Evolutionary conservation across 164 flowering plant genomes (phyloP).

Genomic region (Vitis rotundifolia): DNA sequence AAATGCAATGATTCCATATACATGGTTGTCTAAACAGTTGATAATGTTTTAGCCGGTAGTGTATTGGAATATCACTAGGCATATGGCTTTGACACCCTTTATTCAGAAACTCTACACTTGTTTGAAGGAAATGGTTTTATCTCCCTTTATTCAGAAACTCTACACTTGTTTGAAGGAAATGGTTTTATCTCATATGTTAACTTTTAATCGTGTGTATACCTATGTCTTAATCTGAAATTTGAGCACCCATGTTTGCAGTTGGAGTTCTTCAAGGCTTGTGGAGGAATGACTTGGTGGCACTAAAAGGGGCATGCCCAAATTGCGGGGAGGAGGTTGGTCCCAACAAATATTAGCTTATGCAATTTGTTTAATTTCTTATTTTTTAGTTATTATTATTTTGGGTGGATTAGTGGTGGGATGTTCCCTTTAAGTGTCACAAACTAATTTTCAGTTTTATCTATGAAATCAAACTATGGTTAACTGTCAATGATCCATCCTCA

Average conservation of each 20-base stretch:
- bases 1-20: too few species aligned
- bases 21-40: too few species aligned
- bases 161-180: background rate
- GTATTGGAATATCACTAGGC: background rate
- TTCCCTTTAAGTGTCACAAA: background rate
- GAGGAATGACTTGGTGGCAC: conserved; percentile 90
- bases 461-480: background rate
- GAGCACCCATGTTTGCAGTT: conserved; percentile 37
- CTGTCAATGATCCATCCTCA: background rate
- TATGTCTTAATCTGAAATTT: conserved; percentile 4
- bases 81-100: background rate
- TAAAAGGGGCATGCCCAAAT: conserved; percentile 90
- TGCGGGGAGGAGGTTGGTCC: conserved; percentile 90
- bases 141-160: background rate
- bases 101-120: background rate
- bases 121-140: background rate
- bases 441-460: background rate
- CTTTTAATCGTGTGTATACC: background rate
- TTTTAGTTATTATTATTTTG: background rate
- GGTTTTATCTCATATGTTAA: background rate
- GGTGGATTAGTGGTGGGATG: too few species aligned
- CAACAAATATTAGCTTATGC: background rate
- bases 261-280: conserved; percentile 78
- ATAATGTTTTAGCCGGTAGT: too few species aligned
- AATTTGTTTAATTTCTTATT: background rate